phyloP scores from a whole-genome alignment of 1,139 yeast species.

The Pichia cactophila region DNA sequence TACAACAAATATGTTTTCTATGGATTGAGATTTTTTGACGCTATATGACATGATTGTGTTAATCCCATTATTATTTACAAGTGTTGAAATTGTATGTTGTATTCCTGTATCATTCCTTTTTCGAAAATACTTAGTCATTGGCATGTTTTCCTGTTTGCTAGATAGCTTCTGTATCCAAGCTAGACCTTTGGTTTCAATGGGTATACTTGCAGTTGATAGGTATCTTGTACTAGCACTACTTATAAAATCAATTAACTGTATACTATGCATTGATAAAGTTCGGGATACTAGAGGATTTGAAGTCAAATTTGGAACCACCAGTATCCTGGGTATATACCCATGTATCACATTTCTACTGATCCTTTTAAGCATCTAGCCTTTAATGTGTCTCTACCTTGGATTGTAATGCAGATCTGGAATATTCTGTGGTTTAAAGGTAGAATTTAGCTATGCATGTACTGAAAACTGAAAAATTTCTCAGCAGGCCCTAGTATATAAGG shows the following conservation, averaged over 20 bases:
- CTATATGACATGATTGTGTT: neutral
- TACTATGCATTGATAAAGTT: neutral
- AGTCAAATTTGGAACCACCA: neutral
- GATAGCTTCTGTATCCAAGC: neutral
- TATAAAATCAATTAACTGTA: neutral
- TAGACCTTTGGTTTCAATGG: neutral
- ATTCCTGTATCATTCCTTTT: neutral
- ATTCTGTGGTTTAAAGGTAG: neutral
- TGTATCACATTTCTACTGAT: neutral
- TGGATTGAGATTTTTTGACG: neutral
- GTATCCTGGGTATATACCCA: neutral
- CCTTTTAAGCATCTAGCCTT: neutral
- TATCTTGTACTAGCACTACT: neutral
- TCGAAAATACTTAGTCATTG: constrained; percentile 12
- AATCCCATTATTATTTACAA: neutral
- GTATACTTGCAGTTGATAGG: neutral
- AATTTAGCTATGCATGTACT: neutral
- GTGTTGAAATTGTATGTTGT: neutral
- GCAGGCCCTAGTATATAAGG: too few relatives aligned
- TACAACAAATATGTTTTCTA: constrained; percentile 21
- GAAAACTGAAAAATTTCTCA: neutral
- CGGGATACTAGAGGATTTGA: neutral
- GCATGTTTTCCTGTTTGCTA: neutral
- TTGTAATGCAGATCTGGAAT: too few relatives aligned
- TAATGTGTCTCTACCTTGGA: too few relatives aligned